Evolutionary conservation across 164 flowering plant species (phyloP).

Genomic region (Umbellularia californica): DNA sequence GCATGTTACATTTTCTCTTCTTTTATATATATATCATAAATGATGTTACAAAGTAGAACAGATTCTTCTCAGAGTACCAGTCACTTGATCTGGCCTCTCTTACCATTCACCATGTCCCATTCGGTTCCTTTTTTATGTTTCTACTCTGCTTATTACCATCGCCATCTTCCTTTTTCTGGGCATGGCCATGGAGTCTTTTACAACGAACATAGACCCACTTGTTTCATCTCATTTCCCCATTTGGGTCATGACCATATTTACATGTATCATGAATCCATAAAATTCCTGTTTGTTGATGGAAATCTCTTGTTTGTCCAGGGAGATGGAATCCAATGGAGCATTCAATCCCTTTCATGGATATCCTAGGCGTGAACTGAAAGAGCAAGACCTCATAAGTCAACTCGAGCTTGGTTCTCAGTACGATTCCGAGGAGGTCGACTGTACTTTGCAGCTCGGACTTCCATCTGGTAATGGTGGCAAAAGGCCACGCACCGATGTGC

Average conservation of each 20-base stretch:
- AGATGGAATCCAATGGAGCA: background rate
- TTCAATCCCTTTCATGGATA: background rate
- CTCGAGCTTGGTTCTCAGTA: background rate
- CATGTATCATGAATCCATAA: background rate
- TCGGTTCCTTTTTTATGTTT: too few relatives aligned
- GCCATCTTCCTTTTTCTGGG: too few relatives aligned
- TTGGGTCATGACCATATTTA: constrained; percentile 1
- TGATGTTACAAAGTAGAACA: too few relatives aligned
- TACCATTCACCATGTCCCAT: too few relatives aligned
- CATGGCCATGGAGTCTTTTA: too few relatives aligned
- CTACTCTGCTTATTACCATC: too few relatives aligned
- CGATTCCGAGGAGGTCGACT: background rate
- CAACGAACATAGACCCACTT: background rate
- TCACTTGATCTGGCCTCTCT: too few relatives aligned
- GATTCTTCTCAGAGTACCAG: too few relatives aligned
- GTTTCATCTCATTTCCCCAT: background rate
- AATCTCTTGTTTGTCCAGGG: background rate
- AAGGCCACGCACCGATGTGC: background rate
- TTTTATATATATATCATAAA: too few relatives aligned
- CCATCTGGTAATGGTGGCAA: background rate
- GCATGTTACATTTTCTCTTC: too few relatives aligned
- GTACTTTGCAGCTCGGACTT: background rate
- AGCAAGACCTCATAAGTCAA: constrained; percentile 1
- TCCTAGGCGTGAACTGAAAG: background rate
- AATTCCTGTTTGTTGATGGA: background rate